phyloP scores from a whole-genome alignment of 257 asterid species.

The Plectranthus barbatus region DNA sequence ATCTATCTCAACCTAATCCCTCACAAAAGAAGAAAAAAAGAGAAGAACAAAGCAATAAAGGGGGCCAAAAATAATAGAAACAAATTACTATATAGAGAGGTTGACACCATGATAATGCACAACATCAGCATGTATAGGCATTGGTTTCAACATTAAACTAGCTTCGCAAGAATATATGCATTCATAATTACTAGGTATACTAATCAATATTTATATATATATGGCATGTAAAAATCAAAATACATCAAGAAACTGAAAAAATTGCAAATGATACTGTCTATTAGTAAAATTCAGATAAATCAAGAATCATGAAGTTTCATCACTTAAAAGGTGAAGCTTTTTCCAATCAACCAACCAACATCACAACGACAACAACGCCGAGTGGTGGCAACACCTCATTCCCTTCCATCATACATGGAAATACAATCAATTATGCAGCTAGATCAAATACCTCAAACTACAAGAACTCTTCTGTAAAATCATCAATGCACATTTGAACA shows the following conservation, averaged over 20 bases:
- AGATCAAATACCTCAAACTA: neutral
- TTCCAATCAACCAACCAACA: constrained; percentile 2
- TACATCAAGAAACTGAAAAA: neutral
- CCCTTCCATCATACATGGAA: neutral
- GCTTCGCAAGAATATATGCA: neutral
- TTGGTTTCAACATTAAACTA: neutral
- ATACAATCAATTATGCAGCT: neutral
- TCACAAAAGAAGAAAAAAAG: neutral
- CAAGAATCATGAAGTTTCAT: neutral
- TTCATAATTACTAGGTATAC: neutral
- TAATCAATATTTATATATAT: neutral
- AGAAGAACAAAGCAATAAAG: too few relatives aligned
- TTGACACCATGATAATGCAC: neutral
- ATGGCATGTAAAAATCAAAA: neutral
- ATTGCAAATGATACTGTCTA: neutral
- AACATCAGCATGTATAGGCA: neutral
- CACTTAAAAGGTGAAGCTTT: neutral
- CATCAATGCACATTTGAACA: neutral
- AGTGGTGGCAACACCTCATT: neutral
- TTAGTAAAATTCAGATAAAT: neutral
- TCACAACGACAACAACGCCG: neutral
- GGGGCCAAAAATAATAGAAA: too few relatives aligned
- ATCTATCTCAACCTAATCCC: neutral
- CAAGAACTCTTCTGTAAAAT: neutral
- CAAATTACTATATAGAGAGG: neutral